These are phyloP conservation scores for Pseudocohnilembus persalinus DNA, from an alignment of 169 alveolate species.

Conservation along the genomic window DNA sequence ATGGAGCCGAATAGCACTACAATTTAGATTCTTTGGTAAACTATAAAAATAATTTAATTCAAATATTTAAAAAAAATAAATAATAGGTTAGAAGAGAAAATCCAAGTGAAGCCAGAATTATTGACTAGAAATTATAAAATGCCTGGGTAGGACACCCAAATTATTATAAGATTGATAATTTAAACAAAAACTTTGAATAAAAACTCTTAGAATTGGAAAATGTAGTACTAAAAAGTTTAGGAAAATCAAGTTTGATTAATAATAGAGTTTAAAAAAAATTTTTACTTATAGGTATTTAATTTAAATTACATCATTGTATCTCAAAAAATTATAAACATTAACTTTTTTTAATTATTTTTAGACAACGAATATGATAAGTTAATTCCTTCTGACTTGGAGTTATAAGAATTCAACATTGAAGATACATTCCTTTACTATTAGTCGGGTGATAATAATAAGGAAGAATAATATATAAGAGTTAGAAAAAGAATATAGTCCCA, in stretches of 20 bases:
- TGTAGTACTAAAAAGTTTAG: neutral
- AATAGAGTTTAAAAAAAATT: conserved; percentile 2
- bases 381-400: conserved; percentile 1
- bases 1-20: conserved; percentile 65
- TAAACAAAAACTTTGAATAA: conserved; percentile 49
- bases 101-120: conserved; percentile 53
- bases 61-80: neutral
- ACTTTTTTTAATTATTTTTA: too few species aligned
- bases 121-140: conserved; percentile 55
- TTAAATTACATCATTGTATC: too few species aligned
- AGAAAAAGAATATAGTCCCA: conserved; percentile 9
- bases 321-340: too few species aligned
- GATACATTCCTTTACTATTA: conserved; percentile 4
- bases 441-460: neutral
- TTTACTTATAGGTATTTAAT: neutral
- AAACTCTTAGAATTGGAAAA: conserved; percentile 36
- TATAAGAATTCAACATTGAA: conserved; percentile 14
- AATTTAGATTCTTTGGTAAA: conserved; percentile 14
- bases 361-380: neutral
- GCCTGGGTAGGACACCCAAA: conserved; percentile 84
- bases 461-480: conserved; percentile 16
- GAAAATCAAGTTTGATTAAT: neutral
- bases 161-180: conserved; percentile 62
- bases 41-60: too few species aligned
- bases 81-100: conserved; percentile 76